Evolutionary conservation across 495 filamentous ascomycete genomes (phyloP).

Genomic region (Tuber umbilicatum): DNA sequence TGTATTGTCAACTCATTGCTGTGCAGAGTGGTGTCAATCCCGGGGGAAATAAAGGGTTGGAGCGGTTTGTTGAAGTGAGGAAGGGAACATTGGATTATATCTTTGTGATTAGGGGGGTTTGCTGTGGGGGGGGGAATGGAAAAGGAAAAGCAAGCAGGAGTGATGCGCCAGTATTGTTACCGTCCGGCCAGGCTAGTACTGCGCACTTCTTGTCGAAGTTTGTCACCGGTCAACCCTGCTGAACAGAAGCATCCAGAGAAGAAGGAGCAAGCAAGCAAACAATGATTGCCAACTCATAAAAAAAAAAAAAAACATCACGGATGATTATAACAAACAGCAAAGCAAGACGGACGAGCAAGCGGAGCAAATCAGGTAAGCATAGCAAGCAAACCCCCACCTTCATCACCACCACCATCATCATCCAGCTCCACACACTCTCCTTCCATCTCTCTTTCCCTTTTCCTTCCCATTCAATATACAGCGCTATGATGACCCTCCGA

Average conservation of each 20-base stretch:
- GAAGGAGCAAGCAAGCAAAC: slow-evolving; percentile 27
- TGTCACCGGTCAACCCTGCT: not conserved
- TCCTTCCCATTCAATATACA: not conserved
- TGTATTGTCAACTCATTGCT: not conserved
- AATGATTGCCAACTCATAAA: slow-evolving; percentile 34
- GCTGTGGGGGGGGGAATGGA: slow-evolving; percentile 6
- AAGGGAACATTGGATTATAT: not conserved
- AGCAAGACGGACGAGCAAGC: not conserved
- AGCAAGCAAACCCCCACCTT: slow-evolving; percentile 33
- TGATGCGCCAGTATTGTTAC: not conserved
- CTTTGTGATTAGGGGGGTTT: not conserved
- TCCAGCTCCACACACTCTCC: not conserved
- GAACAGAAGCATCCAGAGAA: slow-evolving; percentile 2
- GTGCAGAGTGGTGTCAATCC: not conserved
- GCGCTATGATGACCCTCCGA: not conserved
- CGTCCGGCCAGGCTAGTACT: not conserved
- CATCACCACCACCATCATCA: slow-evolving; percentile 4
- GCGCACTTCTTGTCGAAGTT: not conserved
- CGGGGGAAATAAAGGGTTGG: not conserved
- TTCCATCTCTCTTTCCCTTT: not conserved
- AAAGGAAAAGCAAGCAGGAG: slow-evolving; percentile 13
- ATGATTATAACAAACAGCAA: slow-evolving; percentile 24
- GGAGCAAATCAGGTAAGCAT: not conserved
- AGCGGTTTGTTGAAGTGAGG: not conserved
- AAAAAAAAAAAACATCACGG: slow-evolving; percentile 16